Evolutionary conservation across 208 protist genomes (phyloP).

Genomic region (Porcisia deanei): DNA sequence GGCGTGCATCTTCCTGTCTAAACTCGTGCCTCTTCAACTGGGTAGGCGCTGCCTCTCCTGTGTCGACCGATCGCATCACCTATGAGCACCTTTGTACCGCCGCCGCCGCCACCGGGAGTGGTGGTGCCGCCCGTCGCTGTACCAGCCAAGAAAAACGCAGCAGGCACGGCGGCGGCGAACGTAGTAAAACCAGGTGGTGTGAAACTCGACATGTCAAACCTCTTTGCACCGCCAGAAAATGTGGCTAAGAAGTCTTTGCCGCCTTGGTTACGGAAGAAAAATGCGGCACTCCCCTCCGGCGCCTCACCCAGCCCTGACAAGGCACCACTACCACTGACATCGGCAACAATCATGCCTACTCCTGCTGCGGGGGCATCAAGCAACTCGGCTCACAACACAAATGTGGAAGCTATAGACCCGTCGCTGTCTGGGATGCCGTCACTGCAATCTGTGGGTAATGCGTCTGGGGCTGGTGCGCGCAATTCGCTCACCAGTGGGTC

Average conservation of each 20-base stretch:
- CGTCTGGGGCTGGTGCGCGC: conserved; percentile 7
- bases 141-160: not conserved
- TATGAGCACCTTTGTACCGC: conserved; percentile 38
- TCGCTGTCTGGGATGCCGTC: conserved; percentile 13
- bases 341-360: not conserved
- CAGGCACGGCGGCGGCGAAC: conserved; percentile 1
- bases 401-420: conserved; percentile 10
- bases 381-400: conserved; percentile 6
- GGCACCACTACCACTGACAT: conserved; percentile 8
- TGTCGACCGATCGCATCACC: not conserved
- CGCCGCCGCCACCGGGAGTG: conserved; percentile 16
- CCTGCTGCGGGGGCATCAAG: not conserved
- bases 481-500: conserved; percentile 16
- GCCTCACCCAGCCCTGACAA: conserved; percentile 8
- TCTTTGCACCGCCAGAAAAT: conserved; percentile 33
- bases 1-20: not conserved
- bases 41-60: not conserved
- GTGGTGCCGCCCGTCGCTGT: conserved; percentile 14
- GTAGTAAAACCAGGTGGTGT: conserved; percentile 40
- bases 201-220: conserved; percentile 43
- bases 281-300: conserved; percentile 8
- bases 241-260: conserved; percentile 38
- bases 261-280: conserved; percentile 39
- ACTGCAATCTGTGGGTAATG: conserved; percentile 1
- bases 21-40: not conserved